Evolutionary conservation across 352 stramenopile genomes (phyloP), one percentile per base, ranked within the genome.

Genomic region (Globisporangium echinulatum): DNA sequence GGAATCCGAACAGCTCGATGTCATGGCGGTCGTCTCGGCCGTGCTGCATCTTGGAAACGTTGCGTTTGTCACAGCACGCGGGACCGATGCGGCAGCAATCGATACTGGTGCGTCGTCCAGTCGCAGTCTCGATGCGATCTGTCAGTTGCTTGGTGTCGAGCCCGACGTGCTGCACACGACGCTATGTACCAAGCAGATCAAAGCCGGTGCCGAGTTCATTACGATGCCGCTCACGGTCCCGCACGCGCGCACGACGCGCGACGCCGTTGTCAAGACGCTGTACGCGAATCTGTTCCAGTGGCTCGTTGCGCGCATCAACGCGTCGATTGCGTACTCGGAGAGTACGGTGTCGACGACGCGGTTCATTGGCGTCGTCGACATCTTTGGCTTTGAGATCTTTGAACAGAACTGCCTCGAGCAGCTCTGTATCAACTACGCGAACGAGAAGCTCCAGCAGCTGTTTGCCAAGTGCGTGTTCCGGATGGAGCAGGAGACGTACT

Each of bases 221-320:
- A 92, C 79, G 25, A 86, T 82, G 38, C 70, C 71, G 6, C 58
- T 94, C 17, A 69, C 77, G 7, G 69, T 88, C 36, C 68, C 79
- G 15, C 84, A 96, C 42, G 86, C 88, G 0, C 54, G 80, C 2
- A 82, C 75, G 14, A 93, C 86, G 7, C 81, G 88, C 13, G 88
- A 96, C 57, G 89, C 88, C 13, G 71, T 97, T 19, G 85, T 88
- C 25, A 95, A 94, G 62, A 94, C 81, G 7, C 68, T 97, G 7
- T 97, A 97, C 69, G 81, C 83, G 5, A 89, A 91, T 54, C 59
- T 97, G 57, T 97, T 97, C 71, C 87, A 97, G 49, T 99, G 93
- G 92, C 78, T 99, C 38, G 96, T 99, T 9, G 74, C 85, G 53
- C 77, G 85, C 40, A 97, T 98, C 70, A 98, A 98, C 70, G 70